Conservation (phyloP, 352 stramenopile species). For the Globisporangium yorkense region DNA sequence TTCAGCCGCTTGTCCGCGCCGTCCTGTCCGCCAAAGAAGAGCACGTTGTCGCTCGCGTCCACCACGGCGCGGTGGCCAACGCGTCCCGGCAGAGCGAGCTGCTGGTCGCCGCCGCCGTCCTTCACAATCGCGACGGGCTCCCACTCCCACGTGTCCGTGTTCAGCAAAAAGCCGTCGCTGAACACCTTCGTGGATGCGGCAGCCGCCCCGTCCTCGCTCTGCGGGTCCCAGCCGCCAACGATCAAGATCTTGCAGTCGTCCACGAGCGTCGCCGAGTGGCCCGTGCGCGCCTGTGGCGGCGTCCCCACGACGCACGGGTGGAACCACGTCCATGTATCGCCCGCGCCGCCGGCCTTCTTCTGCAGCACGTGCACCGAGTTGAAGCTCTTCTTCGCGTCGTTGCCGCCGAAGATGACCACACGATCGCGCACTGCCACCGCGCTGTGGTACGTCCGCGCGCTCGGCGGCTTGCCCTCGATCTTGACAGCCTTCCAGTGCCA, state of each 20-base stretch:
- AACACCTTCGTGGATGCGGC: constrained; percentile 66
- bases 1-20: constrained; percentile 70
- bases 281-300: constrained; percentile 76
- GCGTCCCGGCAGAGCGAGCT: constrained; percentile 31
- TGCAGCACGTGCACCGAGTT: constrained; percentile 90
- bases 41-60: constrained; percentile 48
- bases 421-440: constrained; percentile 59
- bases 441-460: constrained; percentile 89
- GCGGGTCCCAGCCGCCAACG: constrained; percentile 92
- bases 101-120: constrained; percentile 7
- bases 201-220: constrained; percentile 30
- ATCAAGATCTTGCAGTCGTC: constrained; percentile 86
- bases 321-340: constrained; percentile 80
- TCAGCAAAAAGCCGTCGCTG: constrained; percentile 85
- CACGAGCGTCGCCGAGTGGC: constrained; percentile 87
- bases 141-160: constrained; percentile 91
- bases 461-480: constrained; percentile 83
- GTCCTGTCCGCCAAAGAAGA: constrained; percentile 88
- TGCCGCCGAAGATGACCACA: constrained; percentile 92
- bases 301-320: constrained; percentile 74
- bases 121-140: constrained; percentile 38
- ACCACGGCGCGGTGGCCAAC: constrained; percentile 85
- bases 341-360: constrained; percentile 18
- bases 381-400: constrained; percentile 89
- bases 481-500: constrained; percentile 90